phyloP scores from a whole-genome alignment of 1,139 yeast genomes.

The Protomyces gravidus region DNA sequence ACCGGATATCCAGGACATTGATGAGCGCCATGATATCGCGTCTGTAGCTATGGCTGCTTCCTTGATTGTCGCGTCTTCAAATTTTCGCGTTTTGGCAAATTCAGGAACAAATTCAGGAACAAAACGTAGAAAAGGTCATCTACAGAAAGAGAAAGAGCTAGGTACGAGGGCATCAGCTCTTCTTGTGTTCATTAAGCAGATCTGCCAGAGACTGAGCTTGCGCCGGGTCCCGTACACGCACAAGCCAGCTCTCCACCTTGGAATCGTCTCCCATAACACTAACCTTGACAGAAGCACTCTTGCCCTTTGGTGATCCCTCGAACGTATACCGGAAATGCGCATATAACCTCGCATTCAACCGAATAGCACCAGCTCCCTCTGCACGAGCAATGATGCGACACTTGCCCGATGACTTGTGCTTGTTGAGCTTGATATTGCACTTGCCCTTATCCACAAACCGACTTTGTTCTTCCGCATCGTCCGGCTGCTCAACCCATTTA shows the following conservation, averaged over 20 bases:
- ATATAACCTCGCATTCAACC: constrained; percentile 56
- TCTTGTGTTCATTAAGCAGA: constrained; percentile 28
- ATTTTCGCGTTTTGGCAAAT: not conserved
- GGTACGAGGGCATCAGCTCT: not conserved
- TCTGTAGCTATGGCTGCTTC: not conserved
- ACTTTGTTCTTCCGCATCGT: constrained; percentile 41
- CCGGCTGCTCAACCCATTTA: constrained; percentile 33
- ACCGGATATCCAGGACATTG: constrained; percentile 84
- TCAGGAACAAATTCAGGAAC: not conserved
- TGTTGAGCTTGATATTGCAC: constrained; percentile 76
- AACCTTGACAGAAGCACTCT: constrained; percentile 57
- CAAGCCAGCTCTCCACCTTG: constrained; percentile 57
- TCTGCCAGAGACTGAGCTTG: constrained; percentile 64
- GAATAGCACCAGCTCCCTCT: constrained; percentile 77
- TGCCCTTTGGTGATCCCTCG: too few species aligned
- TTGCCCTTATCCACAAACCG: constrained; percentile 53
- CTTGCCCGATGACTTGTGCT: constrained; percentile 55
- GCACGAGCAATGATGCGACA: constrained; percentile 75
- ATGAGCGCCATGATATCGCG: constrained; percentile 37
- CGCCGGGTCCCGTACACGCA: constrained; percentile 64
- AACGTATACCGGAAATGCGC: constrained; percentile 29
- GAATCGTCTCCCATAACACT: constrained; percentile 49
- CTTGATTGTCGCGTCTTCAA: not conserved
- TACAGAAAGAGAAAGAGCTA: too few species aligned
- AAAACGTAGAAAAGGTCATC: too few species aligned